Percentiles rank a stretch among this genome's conserved stretches.
Conservation (phyloP, 2,329 filamentous ascomycete species). For the Alternaria sp. region DNA sequence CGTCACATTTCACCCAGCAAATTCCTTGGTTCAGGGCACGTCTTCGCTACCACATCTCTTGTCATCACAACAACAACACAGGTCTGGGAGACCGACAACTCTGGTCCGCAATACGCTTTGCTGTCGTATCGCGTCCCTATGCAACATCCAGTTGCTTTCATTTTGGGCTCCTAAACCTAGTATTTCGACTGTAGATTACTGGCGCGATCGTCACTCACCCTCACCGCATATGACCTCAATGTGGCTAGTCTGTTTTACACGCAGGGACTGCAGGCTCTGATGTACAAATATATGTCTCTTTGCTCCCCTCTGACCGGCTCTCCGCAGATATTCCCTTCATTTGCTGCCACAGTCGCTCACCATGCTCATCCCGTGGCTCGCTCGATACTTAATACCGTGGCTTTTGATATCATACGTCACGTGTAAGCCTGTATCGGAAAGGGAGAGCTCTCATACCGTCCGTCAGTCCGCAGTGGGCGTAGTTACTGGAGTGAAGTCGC, state of each 20-base stretch:
- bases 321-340: neutral
- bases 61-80: neutral
- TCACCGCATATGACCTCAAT: neutral
- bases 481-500: constrained; percentile 26
- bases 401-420: constrained; percentile 8
- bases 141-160: neutral
- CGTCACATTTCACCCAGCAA: neutral
- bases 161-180: neutral
- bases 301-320: constrained; percentile 1
- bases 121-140: neutral
- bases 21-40: neutral
- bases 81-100: neutral
- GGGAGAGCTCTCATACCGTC: neutral
- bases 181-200: neutral
- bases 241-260: neutral
- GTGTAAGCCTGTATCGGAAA: constrained; percentile 9
- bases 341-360: neutral
- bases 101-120: neutral
- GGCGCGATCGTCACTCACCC: neutral
- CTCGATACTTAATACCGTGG: neutral
- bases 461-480: constrained; percentile 15
- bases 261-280: neutral
- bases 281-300: neutral
- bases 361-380: constrained; percentile 11
- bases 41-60: neutral